Evolutionary conservation across 2,329 filamentous ascomycete genomes (phyloP), one percentile per base, ranked within the genome.

Genomic region (Pestalotiopsis fici): DNA sequence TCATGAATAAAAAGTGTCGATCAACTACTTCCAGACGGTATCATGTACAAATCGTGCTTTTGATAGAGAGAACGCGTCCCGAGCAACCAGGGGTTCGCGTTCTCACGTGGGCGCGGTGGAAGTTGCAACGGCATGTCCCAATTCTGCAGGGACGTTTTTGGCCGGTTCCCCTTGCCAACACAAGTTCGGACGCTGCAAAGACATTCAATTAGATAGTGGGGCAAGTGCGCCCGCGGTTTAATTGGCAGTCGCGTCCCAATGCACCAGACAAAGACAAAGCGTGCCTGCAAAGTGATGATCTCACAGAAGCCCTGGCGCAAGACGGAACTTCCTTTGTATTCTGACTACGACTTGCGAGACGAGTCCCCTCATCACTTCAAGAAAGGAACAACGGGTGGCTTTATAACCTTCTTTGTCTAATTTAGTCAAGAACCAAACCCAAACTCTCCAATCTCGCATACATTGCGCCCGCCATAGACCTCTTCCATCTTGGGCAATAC

Each of bases 31-130:
- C n/a, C 43, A n/a, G 18, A 50, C 43, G n/a, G 18, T 18, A 50
- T 50, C 43, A 50, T n/a, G 43, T 50, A 50, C 43, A 50, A 50
- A 15, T 35, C 57, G 21, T 60, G n/a, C 31, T 31, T 37, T 21
- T 7, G 9, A 37, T 60, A 31, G n/a, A 37, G 25, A 23, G 62
- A 37, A 62, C 39, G 62, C 25, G 62, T 37, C 63, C 27, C 54
- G 54, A 35, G 11, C 11, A 11, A 35, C 47, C 31, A 21, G 37
- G 35, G 31, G 13, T 39, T 68, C 68, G 66, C 68, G 66, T 35
- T 66, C 78, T 81, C 79, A 81, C 78, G 79, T 81, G 79, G 35
- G 59, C 59, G 50, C 23, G 64, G 37, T 23, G n/a, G 31, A 28
- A 25, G 6, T 11, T 31, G n/a, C 3, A 21, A 35, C 55, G 15